Evolutionary conservation across 257 asterid genomes (phyloP).

Genomic region (Solanum clarkiae): DNA sequence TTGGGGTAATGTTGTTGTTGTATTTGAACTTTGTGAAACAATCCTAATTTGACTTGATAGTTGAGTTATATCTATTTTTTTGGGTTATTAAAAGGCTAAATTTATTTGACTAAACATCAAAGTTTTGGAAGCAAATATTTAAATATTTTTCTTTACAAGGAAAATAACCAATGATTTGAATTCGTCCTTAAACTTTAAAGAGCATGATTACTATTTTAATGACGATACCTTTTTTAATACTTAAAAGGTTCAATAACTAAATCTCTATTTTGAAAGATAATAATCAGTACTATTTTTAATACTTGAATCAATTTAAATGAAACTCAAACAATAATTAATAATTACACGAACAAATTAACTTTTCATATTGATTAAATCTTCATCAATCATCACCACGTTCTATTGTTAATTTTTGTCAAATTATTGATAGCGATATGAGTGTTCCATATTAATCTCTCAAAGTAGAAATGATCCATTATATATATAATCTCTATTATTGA

Average conservation of each 20-base stretch:
- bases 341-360: not conserved
- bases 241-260: no score
- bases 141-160: not conserved
- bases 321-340: not conserved
- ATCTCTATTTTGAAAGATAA: no score
- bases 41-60: not conserved
- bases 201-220: no score
- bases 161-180: not conserved
- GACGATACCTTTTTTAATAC: no score
- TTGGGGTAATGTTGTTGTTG: no score
- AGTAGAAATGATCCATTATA: no score
- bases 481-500: not conserved
- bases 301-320: not conserved
- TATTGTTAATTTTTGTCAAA: not conserved
- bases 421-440: not conserved
- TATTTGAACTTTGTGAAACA: not conserved
- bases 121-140: not conserved
- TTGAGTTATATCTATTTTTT: not conserved
- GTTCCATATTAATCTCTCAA: not conserved
- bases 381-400: not conserved
- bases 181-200: not conserved
- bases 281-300: not conserved
- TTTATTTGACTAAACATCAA: not conserved
- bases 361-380: not conserved
- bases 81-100: not conserved